Conservation (phyloP, 2,329 filamentous ascomycete species). For the Biscogniauxia marginata region DNA sequence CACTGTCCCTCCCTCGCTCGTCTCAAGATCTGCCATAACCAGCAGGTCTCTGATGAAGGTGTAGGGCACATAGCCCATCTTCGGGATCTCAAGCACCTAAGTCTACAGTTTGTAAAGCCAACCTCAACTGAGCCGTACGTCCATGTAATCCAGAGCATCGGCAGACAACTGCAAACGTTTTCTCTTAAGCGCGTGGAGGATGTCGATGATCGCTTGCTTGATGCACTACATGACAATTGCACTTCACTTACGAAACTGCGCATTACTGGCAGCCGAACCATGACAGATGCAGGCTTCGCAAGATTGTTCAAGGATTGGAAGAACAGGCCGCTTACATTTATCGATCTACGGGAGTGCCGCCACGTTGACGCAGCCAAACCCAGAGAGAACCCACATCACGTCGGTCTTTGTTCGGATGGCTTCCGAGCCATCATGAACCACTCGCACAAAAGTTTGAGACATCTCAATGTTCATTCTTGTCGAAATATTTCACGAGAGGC, state of each 20-base stretch:
- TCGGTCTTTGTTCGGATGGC: constrained; percentile 73
- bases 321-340: constrained; percentile 66
- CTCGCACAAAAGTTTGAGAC: constrained; percentile 64
- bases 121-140: constrained; percentile 59
- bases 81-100: constrained; percentile 67
- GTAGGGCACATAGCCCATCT: constrained; percentile 64
- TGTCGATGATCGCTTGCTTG: constrained; percentile 67
- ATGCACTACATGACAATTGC: constrained; percentile 70
- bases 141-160: constrained; percentile 60
- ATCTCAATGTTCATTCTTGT: constrained; percentile 78
- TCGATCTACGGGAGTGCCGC: constrained; percentile 77
- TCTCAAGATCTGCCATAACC: constrained; percentile 80
- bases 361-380: constrained; percentile 71
- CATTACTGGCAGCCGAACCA: constrained; percentile 71
- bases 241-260: constrained; percentile 71
- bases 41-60: constrained; percentile 65
- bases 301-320: constrained; percentile 73
- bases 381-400: constrained; percentile 59
- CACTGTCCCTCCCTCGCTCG: constrained; percentile 68
- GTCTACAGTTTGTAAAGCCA: constrained; percentile 62
- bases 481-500: constrained; percentile 73
- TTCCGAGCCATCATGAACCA: constrained; percentile 83
- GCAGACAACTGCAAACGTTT: constrained; percentile 68
- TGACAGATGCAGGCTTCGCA: constrained; percentile 73
- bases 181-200: constrained; percentile 69